A percentile compares a stretch with the other conserved stretches of the same genome.
Conservation (phyloP, 2,329 filamentous ascomycete genomes). For the Fusarium temperatum region DNA sequence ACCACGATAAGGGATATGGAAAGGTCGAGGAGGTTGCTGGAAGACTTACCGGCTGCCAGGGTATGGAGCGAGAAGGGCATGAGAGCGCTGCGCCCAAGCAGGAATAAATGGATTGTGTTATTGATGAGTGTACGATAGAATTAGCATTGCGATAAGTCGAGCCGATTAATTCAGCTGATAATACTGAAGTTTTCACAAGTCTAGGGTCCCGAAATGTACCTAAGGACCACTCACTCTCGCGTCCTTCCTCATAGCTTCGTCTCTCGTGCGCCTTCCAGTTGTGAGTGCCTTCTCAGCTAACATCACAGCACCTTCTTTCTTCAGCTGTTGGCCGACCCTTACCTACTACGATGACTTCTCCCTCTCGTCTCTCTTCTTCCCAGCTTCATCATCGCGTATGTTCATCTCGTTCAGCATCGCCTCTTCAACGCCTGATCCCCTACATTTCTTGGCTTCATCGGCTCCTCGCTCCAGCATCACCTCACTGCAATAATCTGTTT, state of each 20-base stretch:
- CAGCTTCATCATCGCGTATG: conserved; percentile 12
- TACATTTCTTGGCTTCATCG: conserved; percentile 18
- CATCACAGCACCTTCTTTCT: not conserved
- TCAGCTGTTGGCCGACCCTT: not conserved
- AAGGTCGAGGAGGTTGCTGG: conserved; percentile 72
- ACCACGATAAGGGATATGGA: conserved; percentile 66
- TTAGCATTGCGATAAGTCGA: not conserved
- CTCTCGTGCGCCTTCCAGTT: not conserved
- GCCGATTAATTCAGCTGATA: not conserved
- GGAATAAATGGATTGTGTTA: conserved; percentile 8
- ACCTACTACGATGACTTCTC: not conserved
- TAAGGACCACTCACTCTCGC: not conserved
- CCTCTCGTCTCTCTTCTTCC: not conserved
- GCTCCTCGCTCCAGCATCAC: conserved; percentile 10
- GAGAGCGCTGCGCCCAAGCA: conserved; percentile 56
- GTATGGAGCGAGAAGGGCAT: conserved; percentile 72
- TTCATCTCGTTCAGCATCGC: conserved; percentile 5
- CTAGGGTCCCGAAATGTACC: not conserved
- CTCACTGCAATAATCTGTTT: not conserved
- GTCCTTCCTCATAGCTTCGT: not conserved
- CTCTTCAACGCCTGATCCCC: conserved; percentile 1
- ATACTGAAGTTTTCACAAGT: not conserved
- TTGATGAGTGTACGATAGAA: conserved; percentile 15
- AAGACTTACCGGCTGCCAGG: conserved; percentile 71
- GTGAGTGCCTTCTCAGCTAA: not conserved